Conservation (phyloP, 192 early-diverging fungal genomes). For the Entomortierella chlamydospora region DNA sequence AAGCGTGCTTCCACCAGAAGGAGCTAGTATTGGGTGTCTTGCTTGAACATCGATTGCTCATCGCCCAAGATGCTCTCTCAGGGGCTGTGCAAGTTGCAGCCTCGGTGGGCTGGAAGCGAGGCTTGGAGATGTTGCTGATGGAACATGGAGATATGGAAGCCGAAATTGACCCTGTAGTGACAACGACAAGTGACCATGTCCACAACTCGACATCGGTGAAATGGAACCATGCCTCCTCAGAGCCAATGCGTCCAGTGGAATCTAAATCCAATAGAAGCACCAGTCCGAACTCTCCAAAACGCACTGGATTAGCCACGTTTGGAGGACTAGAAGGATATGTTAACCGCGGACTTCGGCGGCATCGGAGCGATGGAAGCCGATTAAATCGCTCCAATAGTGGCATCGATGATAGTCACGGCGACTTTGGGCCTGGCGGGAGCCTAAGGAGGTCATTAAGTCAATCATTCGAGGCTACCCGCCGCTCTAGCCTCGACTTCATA, state of each 20-base stretch:
- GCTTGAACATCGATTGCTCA: conserved; percentile 32
- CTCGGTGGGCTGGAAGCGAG: conserved; percentile 42
- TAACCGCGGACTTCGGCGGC: conserved; percentile 11
- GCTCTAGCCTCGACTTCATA: conserved; percentile 15
- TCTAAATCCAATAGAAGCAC: neutral
- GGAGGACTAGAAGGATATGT: conserved; percentile 1
- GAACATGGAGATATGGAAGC: conserved; percentile 45
- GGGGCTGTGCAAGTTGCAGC: conserved; percentile 47
- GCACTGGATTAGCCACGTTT: neutral
- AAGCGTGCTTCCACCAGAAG: conserved; percentile 43
- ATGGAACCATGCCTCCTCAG: conserved; percentile 39
- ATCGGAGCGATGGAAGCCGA: conserved; percentile 29
- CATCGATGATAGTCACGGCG: neutral
- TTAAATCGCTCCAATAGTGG: neutral
- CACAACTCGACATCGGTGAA: conserved; percentile 42
- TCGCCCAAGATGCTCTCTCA: conserved; percentile 47
- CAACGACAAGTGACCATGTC: conserved; percentile 28
- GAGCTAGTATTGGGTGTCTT: conserved; percentile 17
- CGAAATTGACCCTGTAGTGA: conserved; percentile 41
- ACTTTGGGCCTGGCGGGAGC: neutral
- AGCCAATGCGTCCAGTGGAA: conserved; percentile 1
- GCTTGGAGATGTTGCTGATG: conserved; percentile 39
- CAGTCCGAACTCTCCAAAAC: neutral
- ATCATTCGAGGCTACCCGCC: neutral
- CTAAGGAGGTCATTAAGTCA: neutral